phyloP scores from a whole-genome alignment of 495 filamentous ascomycete genomes.

The Elaphomyces granulatus region DNA sequence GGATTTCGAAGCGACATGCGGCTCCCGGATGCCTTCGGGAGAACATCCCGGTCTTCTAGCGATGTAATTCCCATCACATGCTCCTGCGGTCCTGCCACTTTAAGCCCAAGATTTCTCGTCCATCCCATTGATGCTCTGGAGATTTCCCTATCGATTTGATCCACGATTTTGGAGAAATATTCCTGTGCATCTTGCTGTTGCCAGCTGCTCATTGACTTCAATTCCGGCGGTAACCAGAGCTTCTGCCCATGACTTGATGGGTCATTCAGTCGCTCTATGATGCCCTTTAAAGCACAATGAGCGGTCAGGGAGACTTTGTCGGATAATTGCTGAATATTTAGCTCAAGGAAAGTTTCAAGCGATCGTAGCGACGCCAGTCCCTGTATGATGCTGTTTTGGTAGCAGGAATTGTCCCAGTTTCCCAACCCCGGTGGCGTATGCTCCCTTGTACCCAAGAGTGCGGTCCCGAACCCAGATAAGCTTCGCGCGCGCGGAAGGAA shows the following conservation, averaged over 20 bases:
- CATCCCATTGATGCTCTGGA: conserved; percentile 31
- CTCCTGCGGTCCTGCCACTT: conserved; percentile 25
- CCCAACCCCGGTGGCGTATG: conserved; percentile 59
- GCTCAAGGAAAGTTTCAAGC: conserved; percentile 37
- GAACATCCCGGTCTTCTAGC: conserved; percentile 3
- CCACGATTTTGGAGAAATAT: conserved; percentile 82
- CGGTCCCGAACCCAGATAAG: conserved; percentile 27
- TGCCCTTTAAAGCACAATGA: conserved; percentile 43
- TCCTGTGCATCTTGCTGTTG: conserved; percentile 98
- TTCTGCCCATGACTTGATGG: conserved; percentile 49
- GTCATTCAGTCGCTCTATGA: conserved; percentile 54
- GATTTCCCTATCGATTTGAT: conserved; percentile 72
- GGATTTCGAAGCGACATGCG: conserved; percentile 47
- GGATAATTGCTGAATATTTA: conserved; percentile 30
- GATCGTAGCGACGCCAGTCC: conserved; percentile 62
- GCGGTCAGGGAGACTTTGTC: conserved; percentile 29
- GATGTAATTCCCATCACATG: conserved; percentile 20
- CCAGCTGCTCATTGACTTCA: conserved; percentile 84
- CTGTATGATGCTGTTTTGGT: conserved; percentile 92
- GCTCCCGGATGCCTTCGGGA: too few relatives aligned
- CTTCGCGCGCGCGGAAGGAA: conserved; percentile 32
- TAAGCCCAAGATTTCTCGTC: conserved; percentile 29
- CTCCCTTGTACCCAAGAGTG: conserved; percentile 25
- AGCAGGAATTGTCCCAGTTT: conserved; percentile 92
- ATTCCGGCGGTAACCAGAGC: conserved; percentile 59